Evolutionary conservation across 2,329 filamentous ascomycete genomes (phyloP).

Genomic region (Ophiosphaerella korrae): DNA sequence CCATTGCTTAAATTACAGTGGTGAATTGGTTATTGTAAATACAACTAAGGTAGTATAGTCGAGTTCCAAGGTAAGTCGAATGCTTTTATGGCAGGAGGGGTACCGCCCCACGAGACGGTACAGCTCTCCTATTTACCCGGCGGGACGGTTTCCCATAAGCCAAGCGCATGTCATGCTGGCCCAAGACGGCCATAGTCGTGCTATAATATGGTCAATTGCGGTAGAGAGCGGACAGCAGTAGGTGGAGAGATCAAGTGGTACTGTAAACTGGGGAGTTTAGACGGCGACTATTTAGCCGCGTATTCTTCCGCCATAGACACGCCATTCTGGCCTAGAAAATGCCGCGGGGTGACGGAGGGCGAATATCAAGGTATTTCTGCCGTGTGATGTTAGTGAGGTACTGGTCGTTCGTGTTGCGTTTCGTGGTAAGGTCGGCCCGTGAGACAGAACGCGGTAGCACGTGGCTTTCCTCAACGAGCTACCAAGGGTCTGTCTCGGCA

Average conservation of each 20-base stretch:
- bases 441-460: conserved; percentile 1
- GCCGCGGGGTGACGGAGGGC: conserved; percentile 29
- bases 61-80: conserved; percentile 20
- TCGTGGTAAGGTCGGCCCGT: not conserved
- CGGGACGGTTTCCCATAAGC: conserved; percentile 34
- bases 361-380: conserved; percentile 3
- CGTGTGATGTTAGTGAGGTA: not conserved
- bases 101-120: conserved; percentile 28
- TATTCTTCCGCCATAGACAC: conserved; percentile 36
- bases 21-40: not conserved
- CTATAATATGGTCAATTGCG: conserved; percentile 18
- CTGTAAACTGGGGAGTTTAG: conserved; percentile 10
- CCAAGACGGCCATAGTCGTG: conserved; percentile 22
- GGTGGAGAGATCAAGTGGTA: conserved; percentile 11
- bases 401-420: not conserved
- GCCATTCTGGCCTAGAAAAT: conserved; percentile 14
- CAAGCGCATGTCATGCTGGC: conserved; percentile 20
- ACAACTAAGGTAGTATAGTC: conserved; percentile 4
- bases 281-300: conserved; percentile 36
- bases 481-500: too few species aligned
- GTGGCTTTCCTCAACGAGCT: not conserved
- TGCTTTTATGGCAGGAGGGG: conserved; percentile 32
- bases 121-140: conserved; percentile 38
- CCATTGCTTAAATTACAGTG: conserved; percentile 24
- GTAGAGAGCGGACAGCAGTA: conserved; percentile 19